Evolutionary conservation across 164 flowering plant genomes (phyloP).

Genomic region (Liquidambar formosana): DNA sequence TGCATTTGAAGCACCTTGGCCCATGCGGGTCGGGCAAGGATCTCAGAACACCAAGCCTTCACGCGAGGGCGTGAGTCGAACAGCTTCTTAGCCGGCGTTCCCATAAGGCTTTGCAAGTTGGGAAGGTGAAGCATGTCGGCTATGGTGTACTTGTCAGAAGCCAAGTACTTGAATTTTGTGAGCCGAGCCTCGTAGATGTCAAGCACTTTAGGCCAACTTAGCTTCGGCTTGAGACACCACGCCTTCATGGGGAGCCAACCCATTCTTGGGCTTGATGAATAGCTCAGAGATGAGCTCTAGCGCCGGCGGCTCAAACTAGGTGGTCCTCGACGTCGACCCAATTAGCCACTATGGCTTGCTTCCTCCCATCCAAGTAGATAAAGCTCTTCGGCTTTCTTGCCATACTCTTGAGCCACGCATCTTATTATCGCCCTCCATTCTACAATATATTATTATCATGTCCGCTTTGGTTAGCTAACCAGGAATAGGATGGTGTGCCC

Average conservation of each 20-base stretch:
- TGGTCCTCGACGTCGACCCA: constrained; percentile 24
- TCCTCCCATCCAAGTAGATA: constrained; percentile 12
- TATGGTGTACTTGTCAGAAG: constrained; percentile 24
- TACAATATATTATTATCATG: no score
- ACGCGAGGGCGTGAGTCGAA: constrained; percentile 28
- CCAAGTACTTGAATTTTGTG: constrained; percentile 20
- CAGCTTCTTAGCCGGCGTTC: constrained; percentile 16
- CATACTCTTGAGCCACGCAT: constrained; percentile 8
- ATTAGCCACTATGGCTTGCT: constrained; percentile 9
- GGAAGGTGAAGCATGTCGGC: constrained; percentile 34
- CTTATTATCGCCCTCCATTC: constrained; percentile 16
- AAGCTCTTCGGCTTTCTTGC: neutral
- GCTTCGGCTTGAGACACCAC: constrained; percentile 23
- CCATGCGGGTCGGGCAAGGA: constrained; percentile 32
- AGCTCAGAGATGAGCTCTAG: constrained; percentile 11
- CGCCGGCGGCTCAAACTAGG: constrained; percentile 20
- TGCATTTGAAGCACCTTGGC: constrained; percentile 11
- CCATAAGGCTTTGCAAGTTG: constrained; percentile 15
- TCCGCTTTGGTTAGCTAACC: no score
- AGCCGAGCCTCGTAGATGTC: constrained; percentile 28
- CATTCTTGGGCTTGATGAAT: constrained; percentile 3
- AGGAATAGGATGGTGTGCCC: no score
- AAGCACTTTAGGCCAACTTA: constrained; percentile 21
- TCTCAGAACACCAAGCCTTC: constrained; percentile 20
- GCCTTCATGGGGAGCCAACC: constrained; percentile 9